Conservation (phyloP, 345 rosid species). For the Moricandia moricandioides region DNA sequence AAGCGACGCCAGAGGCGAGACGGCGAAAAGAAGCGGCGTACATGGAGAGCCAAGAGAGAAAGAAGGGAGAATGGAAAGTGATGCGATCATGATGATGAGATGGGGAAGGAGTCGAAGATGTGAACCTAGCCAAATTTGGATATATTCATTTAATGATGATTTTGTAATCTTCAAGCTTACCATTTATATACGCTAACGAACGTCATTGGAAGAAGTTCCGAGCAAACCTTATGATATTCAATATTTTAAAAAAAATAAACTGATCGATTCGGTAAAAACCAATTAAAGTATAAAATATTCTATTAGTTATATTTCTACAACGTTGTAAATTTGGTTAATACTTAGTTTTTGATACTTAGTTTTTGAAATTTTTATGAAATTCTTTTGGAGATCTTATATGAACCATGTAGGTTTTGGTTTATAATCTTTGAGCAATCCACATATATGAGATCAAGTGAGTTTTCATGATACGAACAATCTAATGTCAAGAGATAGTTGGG, state of each 20-base stretch:
- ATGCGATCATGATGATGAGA: neutral
- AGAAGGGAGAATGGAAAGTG: neutral
- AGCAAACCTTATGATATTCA: neutral
- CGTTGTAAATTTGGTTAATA: neutral
- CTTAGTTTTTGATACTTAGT: neutral
- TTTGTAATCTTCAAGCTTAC: constrained; percentile 2
- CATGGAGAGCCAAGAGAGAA: constrained; percentile 35
- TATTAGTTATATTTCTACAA: neutral
- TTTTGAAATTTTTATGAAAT: neutral
- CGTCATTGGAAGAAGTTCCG: neutral
- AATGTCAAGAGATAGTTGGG: neutral
- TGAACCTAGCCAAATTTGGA: constrained; percentile 4
- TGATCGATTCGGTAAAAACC: too few relatives aligned
- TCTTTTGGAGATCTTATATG: neutral
- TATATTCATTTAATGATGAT: neutral
- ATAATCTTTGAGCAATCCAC: neutral
- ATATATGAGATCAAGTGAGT: neutral
- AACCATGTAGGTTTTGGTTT: neutral
- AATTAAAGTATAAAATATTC: neutral
- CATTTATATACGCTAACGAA: neutral
- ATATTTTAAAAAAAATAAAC: too few relatives aligned
- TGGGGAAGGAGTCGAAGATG: neutral
- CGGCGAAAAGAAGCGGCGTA: constrained; percentile 50
- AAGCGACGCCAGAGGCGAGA: constrained; percentile 44
- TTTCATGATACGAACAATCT: neutral